Percentiles rank a stretch among this genome's conserved stretches.
Evolutionary conservation across 768 basidiomycete species (phyloP).

Genomic region (Suillus alpinus): DNA sequence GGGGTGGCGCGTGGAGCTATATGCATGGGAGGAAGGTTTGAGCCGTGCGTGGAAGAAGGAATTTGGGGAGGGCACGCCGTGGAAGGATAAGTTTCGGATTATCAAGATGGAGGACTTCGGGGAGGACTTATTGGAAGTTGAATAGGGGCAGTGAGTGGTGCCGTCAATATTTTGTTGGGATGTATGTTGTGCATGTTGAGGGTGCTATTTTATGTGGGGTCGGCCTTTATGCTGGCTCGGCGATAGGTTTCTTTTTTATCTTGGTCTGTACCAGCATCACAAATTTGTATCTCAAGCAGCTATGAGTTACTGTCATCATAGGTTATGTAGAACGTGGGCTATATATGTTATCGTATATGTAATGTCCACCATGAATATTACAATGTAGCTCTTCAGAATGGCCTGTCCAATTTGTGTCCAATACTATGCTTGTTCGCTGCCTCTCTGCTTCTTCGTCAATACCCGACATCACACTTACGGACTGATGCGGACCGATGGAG

Average conservation of each 20-base stretch:
- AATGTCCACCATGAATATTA: background rate
- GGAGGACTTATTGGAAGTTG: constrained; percentile 50
- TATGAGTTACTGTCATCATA: background rate
- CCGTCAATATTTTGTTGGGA: background rate
- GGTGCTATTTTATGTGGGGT: background rate
- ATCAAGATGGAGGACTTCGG: constrained; percentile 70
- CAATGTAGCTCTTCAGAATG: background rate
- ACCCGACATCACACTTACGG: no score
- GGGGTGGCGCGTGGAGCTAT: constrained; percentile 94
- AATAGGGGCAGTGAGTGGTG: constrained; percentile 18
- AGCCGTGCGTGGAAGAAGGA: constrained; percentile 76
- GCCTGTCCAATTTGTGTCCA: no score
- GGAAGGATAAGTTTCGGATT: constrained; percentile 46
- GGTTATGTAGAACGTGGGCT: background rate
- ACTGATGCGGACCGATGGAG: no score
- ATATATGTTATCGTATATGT: background rate
- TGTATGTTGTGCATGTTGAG: background rate
- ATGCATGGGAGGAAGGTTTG: constrained; percentile 84
- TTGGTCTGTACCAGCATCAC: background rate
- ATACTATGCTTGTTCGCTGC: background rate
- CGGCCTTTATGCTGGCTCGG: background rate
- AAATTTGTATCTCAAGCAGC: background rate
- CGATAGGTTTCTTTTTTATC: background rate
- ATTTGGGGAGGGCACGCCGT: constrained; percentile 55
- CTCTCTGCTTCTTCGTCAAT: background rate